Evolutionary conservation across 2,329 filamentous ascomycete genomes (phyloP), one percentile per base, ranked within the genome.

Genomic region (Diaporthe capsici): DNA sequence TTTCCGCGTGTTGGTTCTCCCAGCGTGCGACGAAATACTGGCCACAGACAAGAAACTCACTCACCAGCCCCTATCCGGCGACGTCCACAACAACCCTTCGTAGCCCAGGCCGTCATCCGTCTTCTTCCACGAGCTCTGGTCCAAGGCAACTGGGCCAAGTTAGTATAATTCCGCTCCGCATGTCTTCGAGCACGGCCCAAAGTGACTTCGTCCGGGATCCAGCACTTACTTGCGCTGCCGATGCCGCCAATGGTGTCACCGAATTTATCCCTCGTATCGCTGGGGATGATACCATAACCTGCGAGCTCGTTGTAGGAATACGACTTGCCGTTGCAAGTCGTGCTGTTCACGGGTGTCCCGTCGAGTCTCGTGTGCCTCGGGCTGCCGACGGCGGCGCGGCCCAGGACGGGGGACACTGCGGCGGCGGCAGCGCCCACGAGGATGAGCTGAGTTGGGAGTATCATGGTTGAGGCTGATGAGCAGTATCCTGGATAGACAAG

Each of bases 181-280:
- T 22, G 1, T 25, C 7, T 20, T 28, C 20, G 6, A 28, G 51
- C 2, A 53, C 15, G 13, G 20, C 7, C 6, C 5, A 13, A 22
- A 12, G 5, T 25, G 4, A 3, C 13, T 22, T 51, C 15, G 31
- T 13, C 10, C 4, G 12, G 5, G 31, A 12, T 6, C 44, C 4
- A 3, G 17, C 5, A 37, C 28, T 39, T 7, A 37, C 44, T 67
- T 4, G 73, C 68, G 22, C 68, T 75, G 12, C 93, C 93, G 71
- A 93, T 86, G 2, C 92, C 91, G 51, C 91, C 92, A 42, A 94
- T 85, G 0, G 92, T 94, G 80, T 95, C 93, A 42, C 92, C 92
- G 78, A 89, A 92, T 80, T 92, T 92, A 83, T 95, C 93, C 44
- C 87, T 85, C 3, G 88, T 87, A 79, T 92, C 87, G 44, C 87